Evolutionary conservation across 805 yeast genomes (phyloP), one percentile per base, ranked within the genome.

Genomic region (Barnettozyma vustinii): DNA sequence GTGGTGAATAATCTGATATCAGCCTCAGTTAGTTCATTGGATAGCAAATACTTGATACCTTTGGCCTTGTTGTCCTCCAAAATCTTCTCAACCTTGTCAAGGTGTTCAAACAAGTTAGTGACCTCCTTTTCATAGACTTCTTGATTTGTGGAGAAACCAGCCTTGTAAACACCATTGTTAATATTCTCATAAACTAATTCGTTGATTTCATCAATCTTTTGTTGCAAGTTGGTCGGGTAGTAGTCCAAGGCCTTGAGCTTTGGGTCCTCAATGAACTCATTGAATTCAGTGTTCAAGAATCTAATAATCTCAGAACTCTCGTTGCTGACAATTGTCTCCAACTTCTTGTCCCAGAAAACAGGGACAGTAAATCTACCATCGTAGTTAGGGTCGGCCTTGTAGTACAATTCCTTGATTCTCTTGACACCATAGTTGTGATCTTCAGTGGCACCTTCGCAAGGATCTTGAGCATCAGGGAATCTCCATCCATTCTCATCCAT

Each of bases 401-500:
- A 81, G 65, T 92, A 92, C 21, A 91, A 60, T 56, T 92, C 84
- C 27, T 83, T 75, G 44, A 91, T 53, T 56, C 89, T 74, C 47
- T 75, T 67, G 56, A 71, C 72, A 8, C 81, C 81, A 61, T 87
- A 76, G 37, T 84, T 51, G 15, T 79, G 77, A 44, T 87, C 94
- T 43, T 72, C 74, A 10, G 83, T 75, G 21, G 80, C 73, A 41
- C 54, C 64, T 2, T 46, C 66, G 66, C 68, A 65, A 48, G 63
- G 75, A 51, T 66, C 74, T 21, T 70, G 69, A 5, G 66, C 65
- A 25, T 71, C 68, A 33, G 79, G 75, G 66, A 94, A 87, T 62
- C 88, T 78, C 99, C 99, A 92, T 4, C 98, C 97, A 51, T 84
- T 74, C 13, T 72, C 76, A 55, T 86, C 96, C 84, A 92, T 77